Base-by-base conservation (phyloP, 78 protist genomes). In the Dictyostelium firmibasis region DNA sequence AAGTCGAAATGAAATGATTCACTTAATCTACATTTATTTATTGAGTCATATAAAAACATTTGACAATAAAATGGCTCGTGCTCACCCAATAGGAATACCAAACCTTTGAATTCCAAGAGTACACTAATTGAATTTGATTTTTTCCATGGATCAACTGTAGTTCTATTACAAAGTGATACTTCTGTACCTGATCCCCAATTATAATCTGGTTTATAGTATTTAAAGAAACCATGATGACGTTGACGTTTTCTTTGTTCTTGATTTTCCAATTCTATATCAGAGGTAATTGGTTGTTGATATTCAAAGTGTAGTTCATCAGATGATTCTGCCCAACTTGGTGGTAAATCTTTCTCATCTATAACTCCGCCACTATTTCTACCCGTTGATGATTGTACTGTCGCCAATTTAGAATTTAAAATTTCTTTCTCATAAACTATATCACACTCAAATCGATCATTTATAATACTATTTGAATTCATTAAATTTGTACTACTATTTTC, bases 171-270 rank as follows among this genome's bases (percentile, higher is more conserved):
- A 16, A 89, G 47, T 31, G 94, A 89, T 6, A 89, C 86, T 36
- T 89, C 94, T 36, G 75, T 81, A 7, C 94, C 94, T 13, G 94
- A 89, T 25, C 94, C 94, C 94, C 94, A 89, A 33, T 89, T 89
- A 35, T 89, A 89, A 13, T 89, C 94, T 62, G 94, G 94, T 79
- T 84, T 83, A 57, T 43, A 89, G 33, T 89, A 81, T 29, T 75
- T 50, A 47, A 89, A 81, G 44, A 89, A 89, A 16, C 87, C 94
- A 6, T 69, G 41, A 6, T 69, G 41, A 13, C 94, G 11, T 8
- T 50, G 81, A 10, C 36, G 44, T 44, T 47, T 78, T 20, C 87
- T 57, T 6, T 14, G 11, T 10, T 76, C 93, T 6, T 20, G 50
- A 43, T 87, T 87, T 0, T 53, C 83, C 20, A n/a, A n/a, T n/a